These are phyloP conservation scores for Penicillium palitans DNA, from an alignment of 2,329 filamentous ascomycete species.

Conservation along the genomic window DNA sequence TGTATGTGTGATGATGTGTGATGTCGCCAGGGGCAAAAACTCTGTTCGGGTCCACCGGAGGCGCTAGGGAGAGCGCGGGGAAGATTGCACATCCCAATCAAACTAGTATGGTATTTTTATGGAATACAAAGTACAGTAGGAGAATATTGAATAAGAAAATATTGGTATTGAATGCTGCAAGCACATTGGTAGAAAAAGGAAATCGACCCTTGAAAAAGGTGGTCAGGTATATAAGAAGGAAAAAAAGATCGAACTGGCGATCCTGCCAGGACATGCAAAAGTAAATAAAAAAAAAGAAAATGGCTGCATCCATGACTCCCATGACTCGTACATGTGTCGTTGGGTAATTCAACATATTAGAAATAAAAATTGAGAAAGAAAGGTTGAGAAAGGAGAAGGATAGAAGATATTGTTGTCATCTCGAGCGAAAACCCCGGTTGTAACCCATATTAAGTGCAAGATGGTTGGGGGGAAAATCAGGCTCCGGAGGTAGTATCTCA, in stretches of 20 bases:
- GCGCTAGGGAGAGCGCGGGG: conserved; percentile 23
- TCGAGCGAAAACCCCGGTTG: conserved; percentile 1
- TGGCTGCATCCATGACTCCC: conserved; percentile 14
- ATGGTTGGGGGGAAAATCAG: background rate
- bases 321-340: conserved; percentile 15
- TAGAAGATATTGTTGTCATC: conserved; percentile 11
- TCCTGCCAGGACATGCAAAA: conserved; percentile 14
- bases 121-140: background rate
- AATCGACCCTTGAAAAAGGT: conserved; percentile 1
- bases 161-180: conserved; percentile 9
- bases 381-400: background rate
- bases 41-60: conserved; percentile 12
- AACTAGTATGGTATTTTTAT: conserved; percentile 14
- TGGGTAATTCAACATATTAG: conserved; percentile 6
- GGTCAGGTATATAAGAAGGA: conserved; percentile 7
- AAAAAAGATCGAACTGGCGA: conserved; percentile 8
- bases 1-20: background rate
- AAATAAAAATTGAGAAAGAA: background rate
- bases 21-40: conserved; percentile 19
- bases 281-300: background rate
- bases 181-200: background rate
- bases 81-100: conserved; percentile 29
- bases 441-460: conserved; percentile 9
- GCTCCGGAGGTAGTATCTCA: conserved; percentile 8
- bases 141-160: background rate